phyloP scores from a whole-genome alignment of 805 yeast genomes.

The Komagataella phaffii region DNA sequence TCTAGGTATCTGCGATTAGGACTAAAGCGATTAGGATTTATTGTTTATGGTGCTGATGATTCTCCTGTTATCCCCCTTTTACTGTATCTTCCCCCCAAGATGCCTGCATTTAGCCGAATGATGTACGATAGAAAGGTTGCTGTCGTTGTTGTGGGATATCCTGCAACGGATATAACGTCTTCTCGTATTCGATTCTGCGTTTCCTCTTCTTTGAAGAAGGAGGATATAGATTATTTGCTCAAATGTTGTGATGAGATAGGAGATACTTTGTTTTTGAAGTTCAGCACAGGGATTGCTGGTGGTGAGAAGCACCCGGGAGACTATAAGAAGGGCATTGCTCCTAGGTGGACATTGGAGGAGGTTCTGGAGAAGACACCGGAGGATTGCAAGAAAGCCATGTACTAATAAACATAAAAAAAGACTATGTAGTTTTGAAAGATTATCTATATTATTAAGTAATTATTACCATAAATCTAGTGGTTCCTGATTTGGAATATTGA shows the following conservation, averaged over 20 bases:
- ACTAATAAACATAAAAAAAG: conserved; percentile 1
- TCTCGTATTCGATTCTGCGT: conserved; percentile 91
- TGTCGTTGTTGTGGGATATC: conserved; percentile 93
- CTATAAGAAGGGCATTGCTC: conserved; percentile 35
- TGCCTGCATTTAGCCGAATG: conserved; percentile 84
- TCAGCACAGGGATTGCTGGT: conserved; percentile 67
- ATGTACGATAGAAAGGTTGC: conserved; percentile 75
- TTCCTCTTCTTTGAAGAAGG: conserved; percentile 83
- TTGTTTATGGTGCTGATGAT: conserved; percentile 90
- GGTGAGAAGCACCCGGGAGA: conserved; percentile 41
- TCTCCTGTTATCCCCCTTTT: conserved; percentile 91
- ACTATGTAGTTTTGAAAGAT: neutral
- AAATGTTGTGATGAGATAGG: conserved; percentile 67
- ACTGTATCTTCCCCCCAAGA: conserved; percentile 81
- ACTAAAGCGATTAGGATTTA: conserved; percentile 82
- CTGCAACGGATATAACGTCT: conserved; percentile 87
- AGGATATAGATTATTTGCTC: conserved; percentile 76
- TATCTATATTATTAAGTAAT: neutral
- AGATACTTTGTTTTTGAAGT: conserved; percentile 59
- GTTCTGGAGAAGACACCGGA: conserved; percentile 60
- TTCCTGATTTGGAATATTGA: neutral
- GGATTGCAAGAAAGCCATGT: conserved; percentile 27
- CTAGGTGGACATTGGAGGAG: conserved; percentile 71
- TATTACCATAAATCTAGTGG: neutral
- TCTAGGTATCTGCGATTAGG: conserved; percentile 89